Evolutionary conservation across 164 flowering plant species (phyloP), one percentile per base, ranked within the genome.

Genomic region (Tetracentron sinense): DNA sequence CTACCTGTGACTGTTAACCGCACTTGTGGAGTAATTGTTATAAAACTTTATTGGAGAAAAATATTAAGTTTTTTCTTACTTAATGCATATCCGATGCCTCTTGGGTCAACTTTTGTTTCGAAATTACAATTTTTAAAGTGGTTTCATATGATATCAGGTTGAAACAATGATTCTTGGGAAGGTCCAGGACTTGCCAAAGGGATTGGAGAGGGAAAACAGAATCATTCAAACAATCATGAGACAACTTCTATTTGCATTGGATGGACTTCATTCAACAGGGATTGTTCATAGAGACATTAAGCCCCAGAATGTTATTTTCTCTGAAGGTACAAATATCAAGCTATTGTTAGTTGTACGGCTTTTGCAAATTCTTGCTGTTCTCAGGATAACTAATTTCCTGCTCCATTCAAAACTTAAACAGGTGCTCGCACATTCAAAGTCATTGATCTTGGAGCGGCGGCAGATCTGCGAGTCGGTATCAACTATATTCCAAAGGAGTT

Each of bases 371-470:
- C 19, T n/a, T n/a, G n/a, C n/a, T n/a, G n/a, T n/a, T n/a, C n/a
- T n/a, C n/a, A n/a, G n/a, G n/a, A n/a, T n/a, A n/a, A n/a, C n/a
- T n/a, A n/a, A n/a, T n/a, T n/a, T n/a, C n/a, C n/a, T n/a, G n/a
- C n/a, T n/a, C n/a, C n/a, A n/a, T n/a, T n/a, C n/a, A 20, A 66
- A 75, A 58, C 55, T n/a, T 72, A 61, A 53, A 50, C 89, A 93
- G 98, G 84, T 19, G 69, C 92, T 68, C 90, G 96, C 15, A 82
- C 87, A 49, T 94, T 94, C 81, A 94, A 94, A 79, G 91, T 94
- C 69, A 94, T 94, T 68, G 99, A 94, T 82, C 96, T 94, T 56
- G 99, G 99, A 54, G 99, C 96, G 62, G 97, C 99, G 28, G 76
- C 99, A 26, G 99, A 94, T 83, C 66, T 94, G 70, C 78, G 97